Evolutionary conservation across 2,329 filamentous ascomycete genomes (phyloP), one percentile per base, ranked within the genome.

Genomic region (Lasiodiplodia hormozganensis): DNA sequence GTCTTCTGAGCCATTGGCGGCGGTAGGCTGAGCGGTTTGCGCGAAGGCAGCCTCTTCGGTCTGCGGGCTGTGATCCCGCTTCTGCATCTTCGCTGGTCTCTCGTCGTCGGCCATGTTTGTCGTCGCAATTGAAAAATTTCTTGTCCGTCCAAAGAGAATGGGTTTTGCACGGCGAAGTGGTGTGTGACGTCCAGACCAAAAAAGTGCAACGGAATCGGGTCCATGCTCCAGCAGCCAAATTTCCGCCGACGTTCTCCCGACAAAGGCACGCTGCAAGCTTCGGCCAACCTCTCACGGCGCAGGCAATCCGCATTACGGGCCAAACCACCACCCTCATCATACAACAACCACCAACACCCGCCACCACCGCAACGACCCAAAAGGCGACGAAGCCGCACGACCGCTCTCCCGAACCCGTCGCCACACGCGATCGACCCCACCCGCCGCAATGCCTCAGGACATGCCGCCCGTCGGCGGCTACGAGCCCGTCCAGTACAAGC

Each of bases 381-480:
- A 12, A 68, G 65, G 65, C 65, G 47, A 60, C 65, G 65, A 62
- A 68, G 65, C 65, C 65, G 65, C 43, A 52, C 65, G 40, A 47
- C 18, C 11, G 28, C 23, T 43, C 28, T 8, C 40, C 43, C 43
- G 18, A 8, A n/a, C 7, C 18, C 40, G 6, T 8, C 18, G 38
- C 12, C 3, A 43, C 31, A 36, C 21, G 10, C 47, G 21, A 53
- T 40, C 25, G n/a, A 73, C 70, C 57, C 43, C 23, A 16, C 38
- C 28, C 57, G 40, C 81, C 85, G 90, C 73, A 78, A 97, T 98
- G 95, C 90, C 92, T 85, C 94, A 98, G 88, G 96, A 99, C 87
- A 93, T 99, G 89, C 96, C 96, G 85, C 96, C 96, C 76, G 82
- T 84, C 78, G 96, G 95, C 85, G 96, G 96, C 87, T 99, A 99